Evolutionary conservation across 192 early-diverging fungal species (phyloP).

Genomic region (Entrophospora sp.): DNA sequence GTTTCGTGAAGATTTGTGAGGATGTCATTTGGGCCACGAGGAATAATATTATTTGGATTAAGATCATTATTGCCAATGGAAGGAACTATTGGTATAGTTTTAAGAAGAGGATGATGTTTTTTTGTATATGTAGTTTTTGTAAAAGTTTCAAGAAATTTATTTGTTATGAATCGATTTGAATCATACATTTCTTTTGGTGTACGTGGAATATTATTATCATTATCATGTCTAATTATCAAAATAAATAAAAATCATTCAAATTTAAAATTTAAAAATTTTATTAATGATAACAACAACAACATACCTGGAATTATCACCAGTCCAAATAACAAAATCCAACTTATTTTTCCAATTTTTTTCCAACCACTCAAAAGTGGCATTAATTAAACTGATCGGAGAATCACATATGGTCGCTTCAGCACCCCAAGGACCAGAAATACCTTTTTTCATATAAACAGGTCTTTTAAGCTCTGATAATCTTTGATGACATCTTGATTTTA

Average conservation of each 20-base stretch:
- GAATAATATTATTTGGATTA: conserved; percentile 59
- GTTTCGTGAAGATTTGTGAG: conserved; percentile 41
- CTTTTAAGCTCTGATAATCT: conserved; percentile 13
- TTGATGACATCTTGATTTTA: conserved; percentile 54
- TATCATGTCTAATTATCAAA: conserved; percentile 51
- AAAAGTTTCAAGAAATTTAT: conserved; percentile 41
- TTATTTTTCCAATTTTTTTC: conserved; percentile 36
- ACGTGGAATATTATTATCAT: conserved; percentile 53
- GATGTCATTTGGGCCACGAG: conserved; percentile 38
- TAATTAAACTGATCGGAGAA: conserved; percentile 44
- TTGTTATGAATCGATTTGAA: conserved; percentile 41
- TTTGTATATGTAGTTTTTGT: conserved; percentile 17
- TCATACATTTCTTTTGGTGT: conserved; percentile 51
- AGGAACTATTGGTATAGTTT: conserved; percentile 41
- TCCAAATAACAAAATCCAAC: conserved; percentile 71
- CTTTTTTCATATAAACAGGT: conserved; percentile 27
- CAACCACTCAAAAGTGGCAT: conserved; percentile 54
- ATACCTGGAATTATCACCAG: conserved; percentile 66
- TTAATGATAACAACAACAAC: neutral
- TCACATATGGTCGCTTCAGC: conserved; percentile 55
- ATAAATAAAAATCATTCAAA: neutral
- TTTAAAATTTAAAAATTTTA: neutral
- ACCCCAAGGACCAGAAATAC: conserved; percentile 46
- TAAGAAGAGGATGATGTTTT: conserved; percentile 15
- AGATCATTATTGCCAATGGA: conserved; percentile 62